Conservation (phyloP, 768 basidiomycete genomes). For the Pleurotus giganteus region DNA sequence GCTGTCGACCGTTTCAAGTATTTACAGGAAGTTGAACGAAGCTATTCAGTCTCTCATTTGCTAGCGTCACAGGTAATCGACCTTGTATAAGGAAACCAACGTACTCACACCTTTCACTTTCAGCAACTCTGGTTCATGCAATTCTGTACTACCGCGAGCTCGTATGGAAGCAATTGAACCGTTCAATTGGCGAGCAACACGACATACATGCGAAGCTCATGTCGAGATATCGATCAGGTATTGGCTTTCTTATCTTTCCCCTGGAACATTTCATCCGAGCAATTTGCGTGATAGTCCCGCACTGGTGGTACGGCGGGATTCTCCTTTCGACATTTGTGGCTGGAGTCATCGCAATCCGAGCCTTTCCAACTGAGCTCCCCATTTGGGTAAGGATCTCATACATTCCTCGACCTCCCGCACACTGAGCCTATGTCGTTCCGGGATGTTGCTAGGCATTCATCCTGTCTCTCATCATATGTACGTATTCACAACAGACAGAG, state of each 20-base stretch:
- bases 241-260: not conserved
- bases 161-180: slow-evolving; percentile 33
- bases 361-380: slow-evolving; percentile 41
- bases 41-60: slow-evolving; percentile 35
- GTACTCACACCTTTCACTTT: slow-evolving; percentile 10
- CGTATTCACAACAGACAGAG: slow-evolving; percentile 11
- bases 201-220: slow-evolving; percentile 46
- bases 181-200: slow-evolving; percentile 33
- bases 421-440: slow-evolving; percentile 51
- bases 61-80: slow-evolving; percentile 38
- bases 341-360: slow-evolving; percentile 39
- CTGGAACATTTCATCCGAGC: not conserved
- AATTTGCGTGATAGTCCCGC: slow-evolving; percentile 40
- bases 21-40: not conserved
- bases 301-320: slow-evolving; percentile 41
- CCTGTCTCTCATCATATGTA: slow-evolving; percentile 31
- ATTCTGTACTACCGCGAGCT: slow-evolving; percentile 42
- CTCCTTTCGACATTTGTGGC: slow-evolving; percentile 36
- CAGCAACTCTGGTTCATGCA: slow-evolving; percentile 14
- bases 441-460: slow-evolving; percentile 30
- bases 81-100: slow-evolving; percentile 36
- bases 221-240: slow-evolving; percentile 32
- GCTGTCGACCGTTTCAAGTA: not conserved
- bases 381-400: slow-evolving; percentile 45
- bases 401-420: not conserved